Conservation (phyloP, 805 yeast species). For the Lachancea cidri region DNA sequence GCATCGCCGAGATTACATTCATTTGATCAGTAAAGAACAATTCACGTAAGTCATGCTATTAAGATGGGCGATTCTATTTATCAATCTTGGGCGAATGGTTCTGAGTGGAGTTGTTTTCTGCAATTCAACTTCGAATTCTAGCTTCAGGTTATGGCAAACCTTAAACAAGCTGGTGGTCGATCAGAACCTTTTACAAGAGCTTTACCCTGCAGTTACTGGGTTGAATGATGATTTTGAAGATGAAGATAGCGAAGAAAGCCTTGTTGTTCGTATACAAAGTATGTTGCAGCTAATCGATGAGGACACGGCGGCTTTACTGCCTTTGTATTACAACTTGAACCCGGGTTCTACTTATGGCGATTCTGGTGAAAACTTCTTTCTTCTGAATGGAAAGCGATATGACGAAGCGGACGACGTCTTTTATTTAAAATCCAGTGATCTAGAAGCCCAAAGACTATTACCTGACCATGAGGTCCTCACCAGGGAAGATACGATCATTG, state of each 20-base stretch:
- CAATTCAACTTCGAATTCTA: constrained; percentile 1
- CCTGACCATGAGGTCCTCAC: constrained; percentile 20
- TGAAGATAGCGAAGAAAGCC: constrained; percentile 8
- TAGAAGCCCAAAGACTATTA: constrained; percentile 17
- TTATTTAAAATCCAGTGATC: constrained; percentile 62
- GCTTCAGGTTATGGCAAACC: constrained; percentile 6
- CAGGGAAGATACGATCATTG: constrained; percentile 63
- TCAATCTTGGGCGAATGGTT: neutral
- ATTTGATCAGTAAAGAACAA: too few species aligned
- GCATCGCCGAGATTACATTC: too few species aligned
- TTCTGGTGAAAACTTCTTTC: constrained; percentile 16
- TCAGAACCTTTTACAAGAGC: constrained; percentile 1
- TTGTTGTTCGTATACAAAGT: constrained; percentile 1
- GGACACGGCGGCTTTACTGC: constrained; percentile 16
- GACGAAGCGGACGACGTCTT: constrained; percentile 70
- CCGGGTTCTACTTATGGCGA: constrained; percentile 12
- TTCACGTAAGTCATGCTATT: too few species aligned
- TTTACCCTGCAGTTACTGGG: constrained; percentile 6
- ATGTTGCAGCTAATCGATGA: constrained; percentile 1
- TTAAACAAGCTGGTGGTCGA: constrained; percentile 2
- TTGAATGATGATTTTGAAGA: constrained; percentile 7
- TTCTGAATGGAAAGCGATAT: constrained; percentile 34
- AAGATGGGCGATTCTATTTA: neutral
- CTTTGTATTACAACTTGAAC: constrained; percentile 13
- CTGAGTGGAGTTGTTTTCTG: neutral